Conservation (phyloP, 805 yeast genomes). For the Wickerhamiella occidentalis region DNA sequence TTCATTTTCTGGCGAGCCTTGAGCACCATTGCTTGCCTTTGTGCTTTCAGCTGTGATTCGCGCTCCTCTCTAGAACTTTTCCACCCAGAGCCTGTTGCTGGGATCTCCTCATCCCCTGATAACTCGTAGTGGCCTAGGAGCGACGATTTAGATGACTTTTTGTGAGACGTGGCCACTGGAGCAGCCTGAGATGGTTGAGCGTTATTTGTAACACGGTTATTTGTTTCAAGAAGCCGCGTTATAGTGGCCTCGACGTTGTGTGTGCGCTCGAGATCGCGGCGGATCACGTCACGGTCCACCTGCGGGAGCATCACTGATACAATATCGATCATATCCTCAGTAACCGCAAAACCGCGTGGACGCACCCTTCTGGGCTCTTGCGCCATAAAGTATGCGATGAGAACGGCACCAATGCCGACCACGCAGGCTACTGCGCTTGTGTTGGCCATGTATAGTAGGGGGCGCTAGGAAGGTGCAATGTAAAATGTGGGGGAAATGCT, state of each 20-base stretch:
- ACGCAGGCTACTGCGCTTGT: slow-evolving; percentile 17
- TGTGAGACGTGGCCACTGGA: not conserved
- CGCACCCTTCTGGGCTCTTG: slow-evolving; percentile 3
- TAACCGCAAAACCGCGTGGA: slow-evolving; percentile 24
- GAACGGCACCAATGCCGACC: slow-evolving; percentile 19
- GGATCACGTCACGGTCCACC: slow-evolving; percentile 55
- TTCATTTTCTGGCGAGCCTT: slow-evolving; percentile 47
- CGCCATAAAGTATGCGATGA: slow-evolving; percentile 16
- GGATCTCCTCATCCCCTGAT: slow-evolving; percentile 10
- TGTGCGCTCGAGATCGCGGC: slow-evolving; percentile 57
- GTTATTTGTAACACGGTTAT: not conserved
- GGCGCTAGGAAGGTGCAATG: slow-evolving; percentile 1
- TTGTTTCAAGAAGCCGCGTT: slow-evolving; percentile 34
- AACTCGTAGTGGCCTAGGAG: slow-evolving; percentile 9
- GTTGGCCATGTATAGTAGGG: slow-evolving; percentile 17
- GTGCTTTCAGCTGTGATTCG: slow-evolving; percentile 34
- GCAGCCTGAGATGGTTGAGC: slow-evolving; percentile 35
- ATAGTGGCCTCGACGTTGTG: slow-evolving; percentile 44
- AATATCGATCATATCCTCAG: slow-evolving; percentile 58
- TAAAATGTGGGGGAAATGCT: not conserved
- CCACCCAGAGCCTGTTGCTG: slow-evolving; percentile 29
- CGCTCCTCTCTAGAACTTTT: slow-evolving; percentile 34
- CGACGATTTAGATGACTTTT: slow-evolving; percentile 3
- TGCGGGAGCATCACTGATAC: slow-evolving; percentile 76
- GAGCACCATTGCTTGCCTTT: slow-evolving; percentile 46